Evolutionary conservation across 768 basidiomycete species (phyloP), one percentile per base, ranked within the genome.

Genomic region (Suillus americanus): DNA sequence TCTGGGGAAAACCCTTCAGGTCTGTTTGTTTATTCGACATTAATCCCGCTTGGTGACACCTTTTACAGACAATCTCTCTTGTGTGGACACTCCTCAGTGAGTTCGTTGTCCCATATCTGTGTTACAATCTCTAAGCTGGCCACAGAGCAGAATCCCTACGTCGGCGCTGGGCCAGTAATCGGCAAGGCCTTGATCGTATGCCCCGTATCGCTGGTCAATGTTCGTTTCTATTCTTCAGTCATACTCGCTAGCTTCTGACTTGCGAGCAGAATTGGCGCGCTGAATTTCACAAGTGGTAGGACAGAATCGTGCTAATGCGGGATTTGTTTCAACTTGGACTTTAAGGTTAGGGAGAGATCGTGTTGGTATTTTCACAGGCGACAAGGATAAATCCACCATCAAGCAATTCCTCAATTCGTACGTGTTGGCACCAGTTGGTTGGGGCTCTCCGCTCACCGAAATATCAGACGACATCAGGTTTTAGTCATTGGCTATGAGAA

Each of bases 401-500:
- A 86, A 89, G 69, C 84, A 86, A 45, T 98, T 96, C 69, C 80
- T 89, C 61, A 87, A 91, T 71, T 86, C 86, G 91, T 91, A 68
- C 64, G 89, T 77, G 35, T 33, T n/a, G 30, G 10, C 50, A 43
- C 54, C 45, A 40, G 16, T 48, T 23, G 43, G 20, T 50, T 43
- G 2, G 38, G n/a, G 37, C 65, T 8, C 57, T 33, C 60, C 50
- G 41, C 64, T 35, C 64, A 45, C 16, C 60, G 2, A 38, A 16
- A 18, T 60, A 60, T 7, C 69, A 92, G 92, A 38, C 87, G 83
- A 9, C 90, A 94, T 68, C 90, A 95, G 63, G 93, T 99, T 2
- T 80, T 99, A 23, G 86, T 99, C 65, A 95, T 98, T 65, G 95
- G 97, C 3, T 99, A 99, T 73, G 97, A 99, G 72, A 88, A 91